Percentiles rank a stretch among this genome's conserved stretches.
phyloP scores from a whole-genome alignment of 768 basidiomycete genomes.

The Asterophora lycoperdoides region DNA sequence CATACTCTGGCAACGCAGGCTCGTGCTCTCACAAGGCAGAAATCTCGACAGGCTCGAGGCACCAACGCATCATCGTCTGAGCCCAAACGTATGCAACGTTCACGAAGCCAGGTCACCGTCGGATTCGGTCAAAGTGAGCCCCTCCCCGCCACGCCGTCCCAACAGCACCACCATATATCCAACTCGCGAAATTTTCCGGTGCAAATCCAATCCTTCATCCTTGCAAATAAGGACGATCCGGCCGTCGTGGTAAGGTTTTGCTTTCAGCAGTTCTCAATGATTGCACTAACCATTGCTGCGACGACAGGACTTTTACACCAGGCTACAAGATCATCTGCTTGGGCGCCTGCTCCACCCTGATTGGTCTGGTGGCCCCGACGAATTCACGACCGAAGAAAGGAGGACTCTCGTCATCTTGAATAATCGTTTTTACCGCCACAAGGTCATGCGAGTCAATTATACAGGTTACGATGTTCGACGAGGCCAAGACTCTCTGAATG shows the following conservation, averaged over 20 bases:
- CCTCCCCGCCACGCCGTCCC: neutral
- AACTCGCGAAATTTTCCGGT: neutral
- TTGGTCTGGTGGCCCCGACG: neutral
- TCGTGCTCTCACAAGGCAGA: neutral
- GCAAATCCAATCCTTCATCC: neutral
- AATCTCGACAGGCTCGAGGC: neutral
- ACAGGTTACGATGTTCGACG: slow-evolving; percentile 40
- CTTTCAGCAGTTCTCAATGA: neutral
- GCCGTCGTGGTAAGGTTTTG: neutral
- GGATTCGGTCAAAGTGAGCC: neutral
- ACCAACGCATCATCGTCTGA: too few relatives aligned
- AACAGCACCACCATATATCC: neutral
- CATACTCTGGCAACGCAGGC: neutral
- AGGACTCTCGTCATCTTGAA: slow-evolving; percentile 15
- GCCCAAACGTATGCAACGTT: too few relatives aligned
- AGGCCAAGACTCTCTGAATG: slow-evolving; percentile 39
- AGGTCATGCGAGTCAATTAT: slow-evolving; percentile 33
- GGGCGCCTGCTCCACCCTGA: neutral
- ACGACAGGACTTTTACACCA: neutral
- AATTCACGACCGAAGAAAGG: neutral
- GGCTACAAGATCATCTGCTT: neutral
- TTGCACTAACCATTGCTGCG: neutral
- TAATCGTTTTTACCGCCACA: slow-evolving; percentile 25
- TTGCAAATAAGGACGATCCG: neutral
- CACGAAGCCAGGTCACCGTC: neutral